These are phyloP conservation scores for Phylloporus sp. DNA, from an alignment of 768 basidiomycete genomes.

Conservation along the genomic window DNA sequence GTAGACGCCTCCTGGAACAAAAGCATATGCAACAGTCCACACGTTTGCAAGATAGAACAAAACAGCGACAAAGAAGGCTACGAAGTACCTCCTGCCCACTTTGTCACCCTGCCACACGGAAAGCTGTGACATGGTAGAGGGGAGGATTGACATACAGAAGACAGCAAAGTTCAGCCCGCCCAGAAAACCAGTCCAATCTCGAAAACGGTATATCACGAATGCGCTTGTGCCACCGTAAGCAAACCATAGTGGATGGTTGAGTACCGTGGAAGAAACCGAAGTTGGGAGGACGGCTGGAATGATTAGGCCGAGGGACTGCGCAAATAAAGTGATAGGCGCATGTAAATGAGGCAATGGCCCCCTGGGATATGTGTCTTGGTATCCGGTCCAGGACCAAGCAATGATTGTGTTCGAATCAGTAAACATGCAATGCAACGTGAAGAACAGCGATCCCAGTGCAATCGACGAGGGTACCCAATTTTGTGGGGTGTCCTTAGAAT, in stretches of 20 bases:
- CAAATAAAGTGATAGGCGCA: slow-evolving; percentile 62
- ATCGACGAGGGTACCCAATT: slow-evolving; percentile 43
- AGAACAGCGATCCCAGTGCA: slow-evolving; percentile 65
- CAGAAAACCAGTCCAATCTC: slow-evolving; percentile 66
- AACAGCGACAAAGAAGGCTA: slow-evolving; percentile 57
- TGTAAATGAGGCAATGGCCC: slow-evolving; percentile 75
- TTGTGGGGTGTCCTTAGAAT: slow-evolving; percentile 8
- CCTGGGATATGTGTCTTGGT: slow-evolving; percentile 50
- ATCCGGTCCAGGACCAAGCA: slow-evolving; percentile 91
- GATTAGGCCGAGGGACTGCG: slow-evolving; percentile 55
- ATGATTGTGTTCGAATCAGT: slow-evolving; percentile 76
- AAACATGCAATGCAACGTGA: slow-evolving; percentile 67
- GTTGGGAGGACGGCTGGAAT: slow-evolving; percentile 34
- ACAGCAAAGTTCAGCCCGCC: slow-evolving; percentile 61
- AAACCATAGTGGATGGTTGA: slow-evolving; percentile 52
- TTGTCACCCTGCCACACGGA: slow-evolving; percentile 35
- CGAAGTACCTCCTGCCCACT: slow-evolving; percentile 49
- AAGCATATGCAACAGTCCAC: slow-evolving; percentile 88
- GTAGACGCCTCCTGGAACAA: slow-evolving; percentile 75
- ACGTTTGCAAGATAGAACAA: slow-evolving; percentile 65
- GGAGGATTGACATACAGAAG: slow-evolving; percentile 64
- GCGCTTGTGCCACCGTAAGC: slow-evolving; percentile 48
- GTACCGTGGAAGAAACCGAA: slow-evolving; percentile 17
- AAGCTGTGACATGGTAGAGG: slow-evolving; percentile 48
- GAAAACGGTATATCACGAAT: slow-evolving; percentile 54